Conservation (phyloP, 768 basidiomycete species). For the Hortiboletus campestris region DNA sequence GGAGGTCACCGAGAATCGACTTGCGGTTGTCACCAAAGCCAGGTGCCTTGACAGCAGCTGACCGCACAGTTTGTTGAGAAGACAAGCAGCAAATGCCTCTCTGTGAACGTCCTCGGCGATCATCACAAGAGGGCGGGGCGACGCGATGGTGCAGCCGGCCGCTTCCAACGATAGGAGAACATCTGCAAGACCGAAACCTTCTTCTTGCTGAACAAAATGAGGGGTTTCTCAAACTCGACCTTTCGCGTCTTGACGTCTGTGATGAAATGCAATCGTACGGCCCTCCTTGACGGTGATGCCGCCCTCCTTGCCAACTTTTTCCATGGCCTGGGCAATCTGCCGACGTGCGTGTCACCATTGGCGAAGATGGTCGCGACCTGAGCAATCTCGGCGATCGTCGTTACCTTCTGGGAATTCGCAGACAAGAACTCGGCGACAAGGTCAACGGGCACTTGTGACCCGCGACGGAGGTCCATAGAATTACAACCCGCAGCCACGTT, state of each 20-base stretch:
- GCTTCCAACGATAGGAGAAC: slow-evolving; percentile 89
- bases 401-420: slow-evolving; percentile 87
- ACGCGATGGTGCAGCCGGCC: slow-evolving; percentile 69
- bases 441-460: slow-evolving; percentile 94
- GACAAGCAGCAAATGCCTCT: slow-evolving; percentile 95
- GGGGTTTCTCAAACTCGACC: slow-evolving; percentile 95
- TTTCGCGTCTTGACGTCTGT: slow-evolving; percentile 96
- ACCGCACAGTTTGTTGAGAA: slow-evolving; percentile 98
- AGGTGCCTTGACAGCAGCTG: slow-evolving; percentile 98
- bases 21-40: slow-evolving; percentile 99
- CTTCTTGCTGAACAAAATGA: slow-evolving; percentile 92
- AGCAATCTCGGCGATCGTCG: slow-evolving; percentile 95
- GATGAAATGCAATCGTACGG: slow-evolving; percentile 89
- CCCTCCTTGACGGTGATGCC: slow-evolving; percentile 99
- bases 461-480: slow-evolving; percentile 99
- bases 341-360: slow-evolving; percentile 81
- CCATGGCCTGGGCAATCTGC: slow-evolving; percentile 97
- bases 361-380: slow-evolving; percentile 97
- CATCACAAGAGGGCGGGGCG: slow-evolving; percentile 87
- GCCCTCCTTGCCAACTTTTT: slow-evolving; percentile 99
- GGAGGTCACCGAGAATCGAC: slow-evolving; percentile 92
- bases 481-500: slow-evolving; percentile 99
- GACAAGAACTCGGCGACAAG: slow-evolving; percentile 91
- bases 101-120: slow-evolving; percentile 97
- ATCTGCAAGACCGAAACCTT: slow-evolving; percentile 94